Base-by-base conservation (phyloP, 2,329 filamentous ascomycete genomes). In the Aotearoamyces nothofagi region DNA sequence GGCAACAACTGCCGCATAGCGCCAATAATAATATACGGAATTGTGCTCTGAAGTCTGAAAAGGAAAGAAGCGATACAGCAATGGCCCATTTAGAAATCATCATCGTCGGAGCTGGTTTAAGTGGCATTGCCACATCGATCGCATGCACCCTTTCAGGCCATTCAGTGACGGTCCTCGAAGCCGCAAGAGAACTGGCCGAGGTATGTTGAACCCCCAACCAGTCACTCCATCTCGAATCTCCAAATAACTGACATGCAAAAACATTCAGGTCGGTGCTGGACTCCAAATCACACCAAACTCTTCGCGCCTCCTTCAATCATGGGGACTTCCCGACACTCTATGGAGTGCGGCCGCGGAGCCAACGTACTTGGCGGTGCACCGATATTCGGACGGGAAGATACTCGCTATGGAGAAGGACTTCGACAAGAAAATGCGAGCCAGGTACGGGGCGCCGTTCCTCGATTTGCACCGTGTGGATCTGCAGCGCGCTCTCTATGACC, bases 391-490 rank as follows among this genome's bases (percentile, higher is more conserved):
- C 10, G 41, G 39, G 2, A 43, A 45, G 27, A n/a, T 43, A 2
- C 55, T 24, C 47, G 38, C 42, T 10, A 28, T 34, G 20, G 35
- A 38, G 11, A 33, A 36, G 2, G 26, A 37, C 8, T 47, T 48
- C 27, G 40, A 46, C 36, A 33, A 37, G 12, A 36, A 42, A 14
- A 41, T 46, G 5, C 14, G 26, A 6, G 27, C 27, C 4, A 30
- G 35, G 5, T 44, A 47, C 24, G 17, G 28, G 2, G 36, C 36
- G 4, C 43, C 43, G 3, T 63, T 57, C 51, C 61, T 55, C 53
- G 46, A 61, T 3, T 57, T 63, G 15, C 58, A 63, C 31, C 49
- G 58, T 17, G 58, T 59, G 5, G 58, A 66, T 41, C 48, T 65
- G 2, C 60, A 64, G 33, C 46, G 52, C 9, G 57, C 57, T 2